Evolutionary conservation across 257 asterid species (phyloP).

Genomic region (Nemophila menziesii): DNA sequence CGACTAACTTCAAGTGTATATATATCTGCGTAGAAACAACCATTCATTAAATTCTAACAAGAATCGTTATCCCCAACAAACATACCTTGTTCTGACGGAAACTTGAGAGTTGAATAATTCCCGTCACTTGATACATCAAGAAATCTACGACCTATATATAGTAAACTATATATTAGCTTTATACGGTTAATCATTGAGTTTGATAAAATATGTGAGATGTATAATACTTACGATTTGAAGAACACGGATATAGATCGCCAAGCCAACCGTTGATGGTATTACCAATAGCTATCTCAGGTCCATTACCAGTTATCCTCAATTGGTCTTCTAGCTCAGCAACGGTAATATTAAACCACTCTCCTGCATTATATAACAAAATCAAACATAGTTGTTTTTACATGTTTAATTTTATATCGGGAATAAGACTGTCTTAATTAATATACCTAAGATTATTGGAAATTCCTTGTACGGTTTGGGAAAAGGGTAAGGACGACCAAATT

Average conservation of each 20-base stretch:
- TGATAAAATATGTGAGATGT: not conserved
- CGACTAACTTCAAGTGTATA: not conserved
- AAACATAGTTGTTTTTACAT: not conserved
- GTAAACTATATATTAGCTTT: not conserved
- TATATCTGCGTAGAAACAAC: not conserved
- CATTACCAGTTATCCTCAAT: not conserved
- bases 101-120: not conserved
- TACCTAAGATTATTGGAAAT: conserved; percentile 1
- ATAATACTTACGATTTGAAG: not conserved
- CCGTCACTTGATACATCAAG: not conserved
- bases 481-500: conserved; percentile 44
- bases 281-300: not conserved
- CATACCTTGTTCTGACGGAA: not conserved
- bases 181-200: too few species aligned
- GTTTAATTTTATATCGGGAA: too few species aligned
- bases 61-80: not conserved
- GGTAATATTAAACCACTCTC: conserved; percentile 4
- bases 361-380: not conserved
- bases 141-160: not conserved
- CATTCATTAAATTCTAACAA: not conserved
- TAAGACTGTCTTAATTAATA: not conserved
- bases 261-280: not conserved
- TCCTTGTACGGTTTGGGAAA: not conserved
- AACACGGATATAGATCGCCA: not conserved
- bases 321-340: not conserved